Percentiles rank a stretch among this genome's conserved stretches.
phyloP scores from a whole-genome alignment of 352 stramenopile genomes.

The Globisporangium spinosum region DNA sequence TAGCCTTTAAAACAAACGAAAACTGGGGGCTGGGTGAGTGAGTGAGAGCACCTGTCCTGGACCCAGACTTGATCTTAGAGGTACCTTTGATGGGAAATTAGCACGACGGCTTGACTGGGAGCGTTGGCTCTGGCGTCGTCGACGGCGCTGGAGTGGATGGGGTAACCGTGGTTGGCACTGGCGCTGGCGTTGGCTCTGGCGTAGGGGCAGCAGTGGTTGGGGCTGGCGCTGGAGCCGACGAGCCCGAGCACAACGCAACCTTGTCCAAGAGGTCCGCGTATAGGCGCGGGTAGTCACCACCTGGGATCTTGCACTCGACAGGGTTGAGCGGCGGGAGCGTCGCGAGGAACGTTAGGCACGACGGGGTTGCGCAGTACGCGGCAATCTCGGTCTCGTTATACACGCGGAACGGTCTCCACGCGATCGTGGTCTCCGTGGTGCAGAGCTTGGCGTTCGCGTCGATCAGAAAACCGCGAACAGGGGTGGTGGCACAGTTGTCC shows the following conservation, averaged over 20 bases:
- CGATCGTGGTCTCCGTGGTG: not conserved
- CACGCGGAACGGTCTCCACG: slow-evolving; percentile 1
- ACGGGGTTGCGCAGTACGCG: not conserved
- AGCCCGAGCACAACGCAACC: not conserved
- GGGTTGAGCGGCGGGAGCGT: slow-evolving; percentile 10
- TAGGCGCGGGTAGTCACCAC: not conserved
- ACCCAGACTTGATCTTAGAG: not conserved
- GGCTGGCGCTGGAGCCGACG: not conserved
- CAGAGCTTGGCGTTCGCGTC: not conserved
- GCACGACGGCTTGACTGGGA: not conserved
- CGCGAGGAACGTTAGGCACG: slow-evolving; percentile 8
- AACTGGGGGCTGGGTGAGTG: not conserved
- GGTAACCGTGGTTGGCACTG: not conserved
- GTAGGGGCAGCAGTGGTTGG: not conserved
- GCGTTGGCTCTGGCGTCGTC: not conserved
- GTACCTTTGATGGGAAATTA: not conserved
- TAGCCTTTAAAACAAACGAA: not conserved
- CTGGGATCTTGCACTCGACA: slow-evolving; percentile 5
- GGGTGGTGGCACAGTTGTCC: not conserved
- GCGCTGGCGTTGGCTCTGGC: not conserved
- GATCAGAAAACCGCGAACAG: not conserved
- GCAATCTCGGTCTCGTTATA: slow-evolving; percentile 10
- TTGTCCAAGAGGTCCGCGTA: not conserved
- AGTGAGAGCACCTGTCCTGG: not conserved
- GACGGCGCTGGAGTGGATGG: not conserved